phyloP scores from a whole-genome alignment of 768 basidiomycete species.

The Amanita exitialis region DNA sequence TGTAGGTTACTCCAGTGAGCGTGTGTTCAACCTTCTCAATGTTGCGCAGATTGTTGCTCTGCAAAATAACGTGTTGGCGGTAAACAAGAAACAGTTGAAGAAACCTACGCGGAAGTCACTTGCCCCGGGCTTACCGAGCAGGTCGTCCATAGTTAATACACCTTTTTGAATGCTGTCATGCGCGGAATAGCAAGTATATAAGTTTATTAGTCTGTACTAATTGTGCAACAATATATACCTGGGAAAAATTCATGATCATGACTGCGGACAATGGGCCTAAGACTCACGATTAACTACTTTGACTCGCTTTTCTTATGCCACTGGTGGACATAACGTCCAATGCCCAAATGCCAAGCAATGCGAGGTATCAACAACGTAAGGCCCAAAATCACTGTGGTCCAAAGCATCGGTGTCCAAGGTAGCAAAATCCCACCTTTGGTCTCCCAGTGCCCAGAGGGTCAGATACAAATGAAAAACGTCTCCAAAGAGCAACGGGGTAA shows the following conservation, averaged over 20 bases:
- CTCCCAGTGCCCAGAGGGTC: slow-evolving; percentile 72
- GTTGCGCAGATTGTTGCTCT: slow-evolving; percentile 81
- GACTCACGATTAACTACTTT: background rate
- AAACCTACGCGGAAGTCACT: slow-evolving; percentile 73
- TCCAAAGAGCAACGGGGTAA: slow-evolving; percentile 60
- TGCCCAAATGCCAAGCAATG: slow-evolving; percentile 63
- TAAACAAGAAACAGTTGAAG: slow-evolving; percentile 89
- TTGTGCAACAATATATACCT: background rate
- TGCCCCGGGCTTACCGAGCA: slow-evolving; percentile 35
- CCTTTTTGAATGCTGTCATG: slow-evolving; percentile 32
- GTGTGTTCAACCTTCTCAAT: slow-evolving; percentile 6
- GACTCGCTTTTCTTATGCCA: slow-evolving; percentile 31
- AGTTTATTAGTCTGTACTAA: background rate
- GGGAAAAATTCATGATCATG: background rate
- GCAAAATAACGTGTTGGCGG: slow-evolving; percentile 84
- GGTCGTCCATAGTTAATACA: slow-evolving; percentile 59
- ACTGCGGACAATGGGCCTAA: background rate
- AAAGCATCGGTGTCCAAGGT: slow-evolving; percentile 64
- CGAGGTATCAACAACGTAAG: slow-evolving; percentile 60
- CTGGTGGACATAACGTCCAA: slow-evolving; percentile 62
- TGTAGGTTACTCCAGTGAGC: slow-evolving; percentile 33
- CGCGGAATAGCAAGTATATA: slow-evolving; percentile 2
- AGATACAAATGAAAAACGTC: slow-evolving; percentile 58
- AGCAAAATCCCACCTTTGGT: slow-evolving; percentile 48
- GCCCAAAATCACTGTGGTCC: slow-evolving; percentile 55